A percentile compares a stretch with the other conserved stretches of the same genome.
phyloP scores from a whole-genome alignment of 495 filamentous ascomycete genomes.

The Lasiosphaeria ovina region DNA sequence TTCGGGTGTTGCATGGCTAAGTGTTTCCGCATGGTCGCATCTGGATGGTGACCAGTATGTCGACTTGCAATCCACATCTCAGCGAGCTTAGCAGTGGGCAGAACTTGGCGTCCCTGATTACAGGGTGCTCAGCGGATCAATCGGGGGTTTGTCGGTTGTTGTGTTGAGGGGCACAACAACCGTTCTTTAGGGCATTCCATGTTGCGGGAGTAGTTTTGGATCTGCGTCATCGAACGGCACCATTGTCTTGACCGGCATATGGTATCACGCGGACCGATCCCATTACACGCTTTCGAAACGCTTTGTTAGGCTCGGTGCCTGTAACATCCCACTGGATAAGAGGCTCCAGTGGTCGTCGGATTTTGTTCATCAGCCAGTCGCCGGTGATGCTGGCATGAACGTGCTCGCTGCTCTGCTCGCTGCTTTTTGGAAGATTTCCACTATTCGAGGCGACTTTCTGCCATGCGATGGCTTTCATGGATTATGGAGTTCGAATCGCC shows the following conservation, averaged over 20 bases:
- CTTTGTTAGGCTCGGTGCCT: no score
- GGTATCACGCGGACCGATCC: no score
- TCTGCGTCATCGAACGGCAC: neutral
- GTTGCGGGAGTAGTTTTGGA: neutral
- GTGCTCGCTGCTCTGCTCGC: conserved; percentile 40
- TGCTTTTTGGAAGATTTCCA: conserved; percentile 12
- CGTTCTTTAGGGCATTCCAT: conserved; percentile 1
- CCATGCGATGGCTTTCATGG: neutral
- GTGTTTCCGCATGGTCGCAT: conserved; percentile 18
- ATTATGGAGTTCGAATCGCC: conserved; percentile 18
- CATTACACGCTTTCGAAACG: no score
- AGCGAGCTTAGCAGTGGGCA: conserved; percentile 38
- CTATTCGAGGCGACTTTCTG: neutral
- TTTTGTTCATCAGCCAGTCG: conserved; percentile 29
- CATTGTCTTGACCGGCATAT: no score
- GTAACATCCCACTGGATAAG: neutral
- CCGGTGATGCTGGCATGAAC: conserved; percentile 20
- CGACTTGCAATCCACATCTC: conserved; percentile 13
- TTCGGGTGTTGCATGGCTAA: conserved; percentile 20
- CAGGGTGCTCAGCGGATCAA: conserved; percentile 10
- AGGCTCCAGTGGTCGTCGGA: conserved; percentile 19
- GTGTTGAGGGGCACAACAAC: conserved; percentile 4
- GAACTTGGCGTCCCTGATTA: conserved; percentile 11
- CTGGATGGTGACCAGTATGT: conserved; percentile 34
- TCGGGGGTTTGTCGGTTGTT: conserved; percentile 7